Percentiles rank a stretch among this genome's conserved stretches.
Conservation (phyloP, 2,329 filamentous ascomycete genomes). For the Diaporthe sp. region DNA sequence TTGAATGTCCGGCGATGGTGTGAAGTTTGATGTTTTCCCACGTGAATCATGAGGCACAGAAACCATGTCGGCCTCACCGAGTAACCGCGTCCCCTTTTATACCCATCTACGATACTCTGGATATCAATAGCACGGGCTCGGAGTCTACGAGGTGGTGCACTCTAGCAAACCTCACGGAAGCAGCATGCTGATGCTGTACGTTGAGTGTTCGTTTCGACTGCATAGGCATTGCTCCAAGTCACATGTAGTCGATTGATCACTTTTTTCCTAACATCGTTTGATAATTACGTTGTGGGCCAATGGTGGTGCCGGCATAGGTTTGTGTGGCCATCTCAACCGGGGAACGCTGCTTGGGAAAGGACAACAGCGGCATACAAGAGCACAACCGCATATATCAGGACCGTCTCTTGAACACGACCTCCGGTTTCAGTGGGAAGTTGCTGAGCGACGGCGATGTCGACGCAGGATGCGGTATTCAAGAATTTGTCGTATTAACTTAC, state of each 20-base stretch:
- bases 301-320: constrained; percentile 5
- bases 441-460: not conserved
- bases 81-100: not conserved
- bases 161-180: constrained; percentile 15
- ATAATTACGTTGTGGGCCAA: not conserved
- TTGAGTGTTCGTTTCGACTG: not conserved
- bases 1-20: not conserved
- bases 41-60: not conserved
- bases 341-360: not conserved
- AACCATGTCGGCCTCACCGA: constrained; percentile 5
- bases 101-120: not conserved
- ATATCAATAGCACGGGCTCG: not conserved
- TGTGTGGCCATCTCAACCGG: not conserved
- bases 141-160: not conserved
- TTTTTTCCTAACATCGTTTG: constrained; percentile 4
- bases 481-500: not conserved
- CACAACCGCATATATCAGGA: not conserved
- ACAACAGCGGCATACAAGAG: not conserved
- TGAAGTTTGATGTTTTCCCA: not conserved
- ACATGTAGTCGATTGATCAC: constrained; percentile 16
- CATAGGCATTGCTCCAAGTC: not conserved
- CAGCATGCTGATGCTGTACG: constrained; percentile 12
- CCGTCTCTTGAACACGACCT: not conserved
- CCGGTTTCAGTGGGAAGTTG: not conserved
- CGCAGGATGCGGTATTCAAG: not conserved